Evolutionary conservation across 2,329 filamentous ascomycete genomes (phyloP), one percentile per base, ranked within the genome.

Genomic region (Diaporthe citriasiana): DNA sequence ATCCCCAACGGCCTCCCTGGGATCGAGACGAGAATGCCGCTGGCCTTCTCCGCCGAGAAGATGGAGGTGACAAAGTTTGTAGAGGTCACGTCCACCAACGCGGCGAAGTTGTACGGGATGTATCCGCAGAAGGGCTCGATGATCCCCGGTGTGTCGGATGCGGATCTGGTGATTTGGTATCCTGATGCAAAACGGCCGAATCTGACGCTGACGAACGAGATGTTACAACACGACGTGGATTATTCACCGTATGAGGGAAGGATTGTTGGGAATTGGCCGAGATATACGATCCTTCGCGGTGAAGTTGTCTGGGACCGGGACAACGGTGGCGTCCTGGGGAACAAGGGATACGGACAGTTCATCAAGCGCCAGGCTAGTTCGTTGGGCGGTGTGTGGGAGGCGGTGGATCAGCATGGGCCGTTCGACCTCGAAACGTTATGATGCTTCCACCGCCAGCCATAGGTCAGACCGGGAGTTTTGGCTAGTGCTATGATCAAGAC

Each of bases 221-320:
- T 87, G 82, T 77, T 92, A 75, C 89, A 92, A 79, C 90, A 92
- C 77, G 85, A 89, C 74, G 87, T 89, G 2, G 89, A 92, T 77
- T 91, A 92, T 77, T 91, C 89, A 12, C 89, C 90, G 0, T 92
- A 88, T 77, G 89, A 91, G 78, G 89, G 89, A 0, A 83, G 83
- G 69, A 80, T 77, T 22, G 77, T 92, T 40, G 85, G 83, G 27
- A 89, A 91, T 72, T 92, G 90, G 90, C 89, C 89, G 12, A 82
- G 89, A 40, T 91, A 88, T 76, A 92, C 89, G 0, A 83, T 92
- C 19, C 75, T 92, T 38, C 81, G 90, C 72, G 90, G 90, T 0
- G 80, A 87, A 73, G 84, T 91, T 0, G 86, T 91, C 0, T 92
- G 87, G 89, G 87, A 89, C 76, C 82, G 84, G 38, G 87, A 88